Evolutionary conservation across 73 alveolate species (phyloP).

Genomic region (Paramecium primaurelia): DNA sequence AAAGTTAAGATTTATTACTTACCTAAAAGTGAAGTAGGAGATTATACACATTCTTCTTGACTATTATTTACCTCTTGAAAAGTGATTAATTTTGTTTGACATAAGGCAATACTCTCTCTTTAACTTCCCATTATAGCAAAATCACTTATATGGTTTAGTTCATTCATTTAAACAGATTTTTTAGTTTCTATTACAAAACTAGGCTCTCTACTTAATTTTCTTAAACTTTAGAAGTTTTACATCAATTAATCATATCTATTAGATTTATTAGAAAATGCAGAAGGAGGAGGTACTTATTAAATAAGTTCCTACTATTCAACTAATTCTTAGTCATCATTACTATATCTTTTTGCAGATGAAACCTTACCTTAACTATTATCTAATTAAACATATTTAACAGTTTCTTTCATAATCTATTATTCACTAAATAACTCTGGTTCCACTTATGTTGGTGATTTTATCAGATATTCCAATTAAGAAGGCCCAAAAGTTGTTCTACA

Average conservation of each 20-base stretch:
- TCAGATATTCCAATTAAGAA: not conserved
- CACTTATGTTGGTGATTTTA: conserved; percentile 6
- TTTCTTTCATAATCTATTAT: not conserved
- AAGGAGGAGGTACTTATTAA: not conserved
- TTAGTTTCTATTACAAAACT: conserved; percentile 39
- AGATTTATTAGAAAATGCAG: not conserved
- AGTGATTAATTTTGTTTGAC: not conserved
- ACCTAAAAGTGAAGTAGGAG: not conserved
- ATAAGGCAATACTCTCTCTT: not conserved
- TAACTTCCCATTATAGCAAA: not conserved
- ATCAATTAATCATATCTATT: conserved; percentile 15
- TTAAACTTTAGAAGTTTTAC: not conserved
- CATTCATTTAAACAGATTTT: conserved; percentile 45
- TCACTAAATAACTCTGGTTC: not conserved
- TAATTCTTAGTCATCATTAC: not conserved
- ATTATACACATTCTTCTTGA: not conserved
- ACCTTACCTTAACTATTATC: not conserved
- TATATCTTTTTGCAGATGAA: conserved; percentile 7
- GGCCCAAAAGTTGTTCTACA: conserved; percentile 43
- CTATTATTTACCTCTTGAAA: not conserved
- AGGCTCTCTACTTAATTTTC: not conserved
- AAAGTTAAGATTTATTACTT: not conserved
- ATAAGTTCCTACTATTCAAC: not conserved
- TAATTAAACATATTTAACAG: not conserved
- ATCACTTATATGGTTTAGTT: conserved; percentile 10